Evolutionary conservation across 805 yeast genomes (phyloP), one percentile per base, ranked within the genome.

Genomic region (Brettanomyces naardenensis): DNA sequence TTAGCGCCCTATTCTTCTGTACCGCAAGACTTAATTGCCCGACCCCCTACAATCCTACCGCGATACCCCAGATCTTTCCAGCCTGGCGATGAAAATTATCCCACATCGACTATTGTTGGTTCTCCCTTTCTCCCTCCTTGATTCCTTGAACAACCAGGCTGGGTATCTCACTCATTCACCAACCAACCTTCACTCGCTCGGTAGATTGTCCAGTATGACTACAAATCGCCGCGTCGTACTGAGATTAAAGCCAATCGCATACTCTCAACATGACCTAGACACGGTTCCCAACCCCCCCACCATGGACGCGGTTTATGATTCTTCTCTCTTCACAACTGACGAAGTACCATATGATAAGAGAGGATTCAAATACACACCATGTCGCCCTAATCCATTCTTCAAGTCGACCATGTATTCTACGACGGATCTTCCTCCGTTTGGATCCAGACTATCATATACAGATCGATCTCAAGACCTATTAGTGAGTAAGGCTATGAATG

Each of bases 321-420:
- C 37, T 6, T 36, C 49, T 42, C 69, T 75, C 47, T 66, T 52
- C 46, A 56, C 62, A 25, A 65, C 71, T 19, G 94, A 84, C n/a
- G 96, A 88, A 39, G 74, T 78, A 36, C 96, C 97, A 0, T 65
- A 72, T 47, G 87, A 87, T 54, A 73, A 76, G 47, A 62, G 92
- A 36, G 90, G 94, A 1, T 90, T 80, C 62, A 77, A 86, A 44
- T 90, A 89, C 56, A 67, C 74, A 33, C 78, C 88, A 13, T 85
- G 95, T 52, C 68, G 79, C 3, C 88, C 94, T 0, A 78, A 78
- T 47, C 80, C 83, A 2, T 48, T 52, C 1, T 70, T 86, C 40
- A 56, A 62, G 2, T 68, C 79, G 10, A 61, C 75, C 20, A 65
- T 78, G 47, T 89, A 83, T 52, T 65, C 81, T 28, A 75, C 86